Percentiles rank a stretch among this genome's conserved stretches.
These are phyloP conservation scores for Hypoxylon sp. DNA, from an alignment of 2,329 filamentous ascomycete genomes.

Conservation along the genomic window DNA sequence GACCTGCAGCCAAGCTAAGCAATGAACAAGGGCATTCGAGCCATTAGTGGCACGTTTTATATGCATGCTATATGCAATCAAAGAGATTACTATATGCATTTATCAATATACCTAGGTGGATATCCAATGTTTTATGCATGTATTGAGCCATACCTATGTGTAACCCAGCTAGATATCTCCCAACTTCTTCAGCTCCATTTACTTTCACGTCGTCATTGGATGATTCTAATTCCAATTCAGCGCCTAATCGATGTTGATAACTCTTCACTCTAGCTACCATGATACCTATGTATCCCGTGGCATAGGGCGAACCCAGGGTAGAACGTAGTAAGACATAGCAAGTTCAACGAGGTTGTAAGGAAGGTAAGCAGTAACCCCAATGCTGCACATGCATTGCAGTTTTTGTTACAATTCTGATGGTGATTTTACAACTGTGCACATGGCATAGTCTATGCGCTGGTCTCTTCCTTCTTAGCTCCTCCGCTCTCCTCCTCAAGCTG, in stretches of 20 bases:
- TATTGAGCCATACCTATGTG: no score
- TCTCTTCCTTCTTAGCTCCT: constrained; percentile 49
- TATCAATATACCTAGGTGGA: no score
- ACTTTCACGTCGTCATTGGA: background rate
- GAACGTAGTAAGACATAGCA: background rate
- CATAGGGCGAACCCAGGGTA: background rate
- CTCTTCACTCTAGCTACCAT: background rate
- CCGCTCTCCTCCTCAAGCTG: constrained; percentile 81
- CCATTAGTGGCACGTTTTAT: constrained; percentile 11
- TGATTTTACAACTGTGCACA: constrained; percentile 24
- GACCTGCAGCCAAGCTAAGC: constrained; percentile 20
- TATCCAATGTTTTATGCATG: no score
- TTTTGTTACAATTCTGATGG: constrained; percentile 11
- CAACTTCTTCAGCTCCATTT: background rate
- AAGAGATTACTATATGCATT: background rate
- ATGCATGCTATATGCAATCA: background rate
- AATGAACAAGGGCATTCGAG: constrained; percentile 15
- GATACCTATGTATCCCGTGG: no score
- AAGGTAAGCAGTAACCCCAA: constrained; percentile 6
- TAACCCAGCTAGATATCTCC: background rate
- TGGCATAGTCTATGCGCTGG: constrained; percentile 37
- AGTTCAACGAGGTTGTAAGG: background rate
- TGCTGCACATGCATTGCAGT: constrained; percentile 1
- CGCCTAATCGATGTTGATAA: background rate
- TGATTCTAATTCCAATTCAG: background rate